phyloP scores from a whole-genome alignment of 164 flowering plant genomes.

The Amborella trichopoda region DNA sequence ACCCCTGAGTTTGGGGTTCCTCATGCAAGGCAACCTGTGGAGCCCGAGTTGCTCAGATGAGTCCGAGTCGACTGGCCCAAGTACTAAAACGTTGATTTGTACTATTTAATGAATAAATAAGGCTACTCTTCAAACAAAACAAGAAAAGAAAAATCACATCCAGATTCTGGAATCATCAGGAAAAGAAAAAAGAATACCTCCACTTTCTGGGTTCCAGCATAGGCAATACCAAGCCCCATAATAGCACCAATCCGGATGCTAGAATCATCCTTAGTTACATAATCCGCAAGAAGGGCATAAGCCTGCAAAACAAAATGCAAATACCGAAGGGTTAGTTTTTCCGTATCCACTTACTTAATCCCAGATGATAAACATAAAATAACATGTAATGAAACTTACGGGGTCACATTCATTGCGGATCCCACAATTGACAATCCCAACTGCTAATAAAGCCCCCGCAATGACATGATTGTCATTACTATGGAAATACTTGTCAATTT shows the following conservation, averaged over 20 bases:
- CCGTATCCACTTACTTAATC: too few species aligned
- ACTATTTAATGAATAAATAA: too few species aligned
- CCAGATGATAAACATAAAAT: too few species aligned
- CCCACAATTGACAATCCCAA: slow-evolving; percentile 83
- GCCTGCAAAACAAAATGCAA: slow-evolving; percentile 35
- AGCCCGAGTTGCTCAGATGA: too few species aligned
- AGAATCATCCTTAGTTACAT: slow-evolving; percentile 71
- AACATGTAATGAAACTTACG: slow-evolving; percentile 28
- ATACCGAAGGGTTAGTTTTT: background rate
- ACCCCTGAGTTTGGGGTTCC: too few species aligned
- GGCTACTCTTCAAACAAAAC: background rate
- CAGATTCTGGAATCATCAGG: too few species aligned
- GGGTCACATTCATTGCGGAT: slow-evolving; percentile 92
- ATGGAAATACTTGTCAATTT: slow-evolving; percentile 86
- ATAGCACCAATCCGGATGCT: slow-evolving; percentile 85
- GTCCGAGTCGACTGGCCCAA: too few species aligned
- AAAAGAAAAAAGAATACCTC: too few species aligned
- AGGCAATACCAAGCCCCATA: slow-evolving; percentile 88
- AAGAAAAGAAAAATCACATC: background rate
- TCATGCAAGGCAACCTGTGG: too few species aligned
- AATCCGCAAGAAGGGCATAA: slow-evolving; percentile 74
- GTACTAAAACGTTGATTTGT: too few species aligned
- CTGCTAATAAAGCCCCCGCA: slow-evolving; percentile 88
- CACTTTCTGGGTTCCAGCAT: slow-evolving; percentile 89
- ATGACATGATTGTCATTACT: slow-evolving; percentile 74